Conservation (phyloP, 140 eudicot genomes). For the Bidens hawaiensis region DNA sequence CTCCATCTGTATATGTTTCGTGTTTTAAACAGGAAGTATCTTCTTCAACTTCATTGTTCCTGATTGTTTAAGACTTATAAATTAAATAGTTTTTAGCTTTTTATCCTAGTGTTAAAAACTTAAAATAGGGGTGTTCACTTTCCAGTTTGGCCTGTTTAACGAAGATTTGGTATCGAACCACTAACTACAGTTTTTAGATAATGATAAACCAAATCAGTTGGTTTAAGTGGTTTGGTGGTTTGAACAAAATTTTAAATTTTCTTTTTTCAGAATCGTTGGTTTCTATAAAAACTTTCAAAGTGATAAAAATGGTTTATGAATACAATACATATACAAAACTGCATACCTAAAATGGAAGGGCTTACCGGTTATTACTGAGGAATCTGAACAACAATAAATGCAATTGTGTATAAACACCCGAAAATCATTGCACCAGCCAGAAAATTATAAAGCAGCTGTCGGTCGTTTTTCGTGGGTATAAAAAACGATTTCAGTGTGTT, state of each 20-base stretch:
- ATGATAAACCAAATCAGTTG: background rate
- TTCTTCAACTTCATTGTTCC: constrained; percentile 18
- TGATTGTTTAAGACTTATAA: constrained; percentile 4
- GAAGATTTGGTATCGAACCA: background rate
- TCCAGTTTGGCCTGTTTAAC: background rate
- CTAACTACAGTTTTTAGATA: background rate
- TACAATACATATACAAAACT: background rate
- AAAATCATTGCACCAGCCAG: constrained; percentile 67
- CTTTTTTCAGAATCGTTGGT: background rate
- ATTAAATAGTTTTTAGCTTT: background rate
- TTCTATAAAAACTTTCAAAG: background rate
- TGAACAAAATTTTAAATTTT: background rate
- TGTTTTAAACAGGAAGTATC: constrained; percentile 13
- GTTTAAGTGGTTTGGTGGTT: background rate
- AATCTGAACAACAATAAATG: constrained; percentile 73
- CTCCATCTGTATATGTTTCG: constrained; percentile 20
- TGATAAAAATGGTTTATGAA: background rate
- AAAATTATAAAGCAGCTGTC: constrained; percentile 61
- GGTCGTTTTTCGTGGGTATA: constrained; percentile 69
- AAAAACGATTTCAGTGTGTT: constrained; percentile 73
- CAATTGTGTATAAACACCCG: constrained; percentile 47
- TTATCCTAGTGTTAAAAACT: background rate
- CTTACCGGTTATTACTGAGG: constrained; percentile 49
- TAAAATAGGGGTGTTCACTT: background rate
- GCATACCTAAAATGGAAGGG: constrained; percentile 5